These are phyloP conservation scores for Penicillium salamii DNA, from an alignment of 495 filamentous ascomycete species.

Conservation along the genomic window DNA sequence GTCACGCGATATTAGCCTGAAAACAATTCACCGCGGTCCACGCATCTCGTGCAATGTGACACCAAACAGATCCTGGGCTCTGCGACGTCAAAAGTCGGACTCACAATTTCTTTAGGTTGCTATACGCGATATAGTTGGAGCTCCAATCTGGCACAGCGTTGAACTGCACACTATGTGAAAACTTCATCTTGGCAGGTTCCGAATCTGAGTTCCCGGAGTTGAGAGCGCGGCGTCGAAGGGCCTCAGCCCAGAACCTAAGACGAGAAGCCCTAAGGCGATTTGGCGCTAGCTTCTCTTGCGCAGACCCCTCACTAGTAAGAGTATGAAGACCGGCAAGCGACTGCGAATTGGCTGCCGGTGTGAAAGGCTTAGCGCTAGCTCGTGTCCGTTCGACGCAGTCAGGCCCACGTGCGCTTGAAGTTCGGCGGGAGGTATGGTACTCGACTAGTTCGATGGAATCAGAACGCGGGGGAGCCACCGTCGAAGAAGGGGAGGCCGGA, in stretches of 20 bases:
- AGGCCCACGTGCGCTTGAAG: constrained; percentile 4
- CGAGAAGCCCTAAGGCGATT: constrained; percentile 15
- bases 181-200: constrained; percentile 85
- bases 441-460: constrained; percentile 40
- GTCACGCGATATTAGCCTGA: constrained; percentile 19
- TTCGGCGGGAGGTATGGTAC: constrained; percentile 21
- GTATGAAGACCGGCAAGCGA: constrained; percentile 11
- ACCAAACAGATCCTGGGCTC: constrained; percentile 13
- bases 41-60: constrained; percentile 27
- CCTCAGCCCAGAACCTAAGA: constrained; percentile 39
- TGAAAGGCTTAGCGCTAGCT: constrained; percentile 1
- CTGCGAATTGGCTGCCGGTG: constrained; percentile 13
- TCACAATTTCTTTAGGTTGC: constrained; percentile 97
- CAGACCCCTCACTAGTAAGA: neutral
- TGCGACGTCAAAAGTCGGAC: constrained; percentile 28
- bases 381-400: constrained; percentile 3
- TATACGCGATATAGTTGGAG: constrained; percentile 94
- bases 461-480: constrained; percentile 24
- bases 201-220: constrained; percentile 14
- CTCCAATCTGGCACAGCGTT: constrained; percentile 99
- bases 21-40: constrained; percentile 5
- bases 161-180: constrained; percentile 99
- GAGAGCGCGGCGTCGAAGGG: constrained; percentile 30
- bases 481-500: constrained; percentile 21
- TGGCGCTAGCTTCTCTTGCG: constrained; percentile 20